Evolutionary conservation across 805 yeast genomes (phyloP).

Genomic region (Brettanomyces bruxellensis): DNA sequence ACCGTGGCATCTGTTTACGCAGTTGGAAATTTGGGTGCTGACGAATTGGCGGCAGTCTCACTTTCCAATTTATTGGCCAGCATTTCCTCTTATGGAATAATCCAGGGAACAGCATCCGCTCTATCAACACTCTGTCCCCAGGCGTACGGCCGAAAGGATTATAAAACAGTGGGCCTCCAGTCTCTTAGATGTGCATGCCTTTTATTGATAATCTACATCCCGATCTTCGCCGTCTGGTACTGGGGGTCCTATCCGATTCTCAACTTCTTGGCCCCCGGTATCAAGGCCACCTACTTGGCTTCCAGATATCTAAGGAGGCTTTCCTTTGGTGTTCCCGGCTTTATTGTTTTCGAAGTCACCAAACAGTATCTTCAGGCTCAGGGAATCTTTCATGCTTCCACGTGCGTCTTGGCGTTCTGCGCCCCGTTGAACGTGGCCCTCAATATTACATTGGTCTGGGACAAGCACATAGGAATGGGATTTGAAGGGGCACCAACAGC

Average conservation of each 20-base stretch:
- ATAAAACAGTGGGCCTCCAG: constrained; percentile 40
- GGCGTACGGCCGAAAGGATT: constrained; percentile 47
- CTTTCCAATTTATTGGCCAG: constrained; percentile 50
- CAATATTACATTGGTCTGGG: constrained; percentile 38
- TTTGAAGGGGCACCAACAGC: constrained; percentile 54
- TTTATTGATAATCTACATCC: constrained; percentile 30
- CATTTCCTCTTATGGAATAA: constrained; percentile 45
- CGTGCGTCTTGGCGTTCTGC: constrained; percentile 41
- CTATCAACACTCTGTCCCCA: constrained; percentile 53
- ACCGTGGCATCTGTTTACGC: constrained; percentile 45
- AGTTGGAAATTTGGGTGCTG: constrained; percentile 54
- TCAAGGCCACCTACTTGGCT: constrained; percentile 36
- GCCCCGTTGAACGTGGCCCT: constrained; percentile 44
- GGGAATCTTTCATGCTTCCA: constrained; percentile 48
- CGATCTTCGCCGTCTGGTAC: constrained; percentile 30
- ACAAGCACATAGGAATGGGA: constrained; percentile 37
- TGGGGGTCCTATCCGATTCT: constrained; percentile 28
- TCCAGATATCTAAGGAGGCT: constrained; percentile 38
- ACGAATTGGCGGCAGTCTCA: constrained; percentile 49
- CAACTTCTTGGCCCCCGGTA: constrained; percentile 34
- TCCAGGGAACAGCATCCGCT: constrained; percentile 50
- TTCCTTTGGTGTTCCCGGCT: constrained; percentile 48
- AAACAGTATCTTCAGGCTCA: constrained; percentile 51
- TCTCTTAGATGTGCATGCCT: constrained; percentile 42
- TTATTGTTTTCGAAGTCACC: constrained; percentile 45